A percentile compares a stretch with the other conserved stretches of the same genome.
Evolutionary conservation across 805 yeast species (phyloP).

Genomic region (Yarrowia divulgata): DNA sequence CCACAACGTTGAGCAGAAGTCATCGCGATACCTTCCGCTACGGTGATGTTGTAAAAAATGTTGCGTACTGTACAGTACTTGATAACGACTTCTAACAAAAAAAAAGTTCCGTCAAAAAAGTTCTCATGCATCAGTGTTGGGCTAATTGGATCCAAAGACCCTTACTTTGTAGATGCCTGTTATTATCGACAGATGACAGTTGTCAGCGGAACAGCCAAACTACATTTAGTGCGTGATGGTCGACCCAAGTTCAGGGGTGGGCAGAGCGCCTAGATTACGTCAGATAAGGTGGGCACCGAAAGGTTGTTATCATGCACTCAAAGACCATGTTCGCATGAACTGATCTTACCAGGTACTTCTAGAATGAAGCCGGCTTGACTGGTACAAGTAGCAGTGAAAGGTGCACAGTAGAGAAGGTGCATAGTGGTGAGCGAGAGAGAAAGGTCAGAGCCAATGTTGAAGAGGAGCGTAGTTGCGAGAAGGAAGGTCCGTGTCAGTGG

Average conservation of each 20-base stretch:
- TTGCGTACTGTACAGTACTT: too few relatives aligned
- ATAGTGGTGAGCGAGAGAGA: too few relatives aligned
- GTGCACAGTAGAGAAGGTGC: too few relatives aligned
- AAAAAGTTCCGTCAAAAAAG: neutral
- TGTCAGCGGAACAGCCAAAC: neutral
- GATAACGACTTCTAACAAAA: neutral
- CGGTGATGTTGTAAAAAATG: too few relatives aligned
- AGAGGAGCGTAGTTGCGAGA: too few relatives aligned
- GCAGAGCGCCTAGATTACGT: slow-evolving; percentile 1
- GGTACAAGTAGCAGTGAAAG: too few relatives aligned
- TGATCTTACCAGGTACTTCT: too few relatives aligned
- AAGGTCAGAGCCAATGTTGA: too few relatives aligned
- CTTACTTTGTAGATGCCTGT: neutral
- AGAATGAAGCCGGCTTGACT: neutral
- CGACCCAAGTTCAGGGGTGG: neutral
- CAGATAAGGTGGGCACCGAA: slow-evolving; percentile 9
- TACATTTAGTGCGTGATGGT: neutral
- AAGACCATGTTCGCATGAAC: too few relatives aligned
- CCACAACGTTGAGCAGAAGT: too few relatives aligned
- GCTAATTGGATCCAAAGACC: neutral
- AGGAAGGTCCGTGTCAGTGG: too few relatives aligned
- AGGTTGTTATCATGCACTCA: neutral
- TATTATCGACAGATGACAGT: neutral
- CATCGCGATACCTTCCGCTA: too few relatives aligned
- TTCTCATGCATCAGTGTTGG: neutral